These are phyloP conservation scores for Dentipellis fragilis DNA, from an alignment of 768 basidiomycete genomes.

Conservation along the genomic window DNA sequence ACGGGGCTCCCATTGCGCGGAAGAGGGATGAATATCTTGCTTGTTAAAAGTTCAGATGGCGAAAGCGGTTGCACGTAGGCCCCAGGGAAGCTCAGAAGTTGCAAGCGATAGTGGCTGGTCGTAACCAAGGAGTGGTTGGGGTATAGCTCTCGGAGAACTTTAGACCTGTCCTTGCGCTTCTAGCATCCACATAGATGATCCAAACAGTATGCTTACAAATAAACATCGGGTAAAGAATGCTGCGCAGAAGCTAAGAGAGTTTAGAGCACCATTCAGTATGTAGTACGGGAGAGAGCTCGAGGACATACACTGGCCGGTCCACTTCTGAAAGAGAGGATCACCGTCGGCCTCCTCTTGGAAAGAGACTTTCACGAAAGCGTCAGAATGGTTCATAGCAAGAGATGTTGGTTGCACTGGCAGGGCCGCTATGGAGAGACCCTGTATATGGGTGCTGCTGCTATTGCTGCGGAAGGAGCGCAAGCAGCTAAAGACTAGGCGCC, in stretches of 20 bases:
- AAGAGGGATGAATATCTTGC: slow-evolving; percentile 37
- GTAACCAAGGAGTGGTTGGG: slow-evolving; percentile 52
- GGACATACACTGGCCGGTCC: slow-evolving; percentile 39
- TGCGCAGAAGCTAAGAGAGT: slow-evolving; percentile 38
- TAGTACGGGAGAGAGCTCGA: not conserved
- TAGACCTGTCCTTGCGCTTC: slow-evolving; percentile 20
- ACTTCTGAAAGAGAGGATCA: slow-evolving; percentile 37
- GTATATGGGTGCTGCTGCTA: not conserved
- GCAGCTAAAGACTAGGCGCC: slow-evolving; percentile 1
- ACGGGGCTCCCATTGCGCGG: slow-evolving; percentile 27
- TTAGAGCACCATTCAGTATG: no score
- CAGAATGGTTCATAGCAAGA: slow-evolving; percentile 16
- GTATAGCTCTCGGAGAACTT: slow-evolving; percentile 40
- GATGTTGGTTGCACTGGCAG: not conserved
- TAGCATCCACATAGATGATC: no score
- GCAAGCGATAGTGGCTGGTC: slow-evolving; percentile 35
- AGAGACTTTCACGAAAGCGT: slow-evolving; percentile 37
- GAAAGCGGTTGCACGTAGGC: slow-evolving; percentile 34
- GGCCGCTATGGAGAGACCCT: not conserved
- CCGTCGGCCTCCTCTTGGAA: slow-evolving; percentile 22
- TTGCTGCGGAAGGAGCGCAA: not conserved
- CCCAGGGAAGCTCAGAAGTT: slow-evolving; percentile 43
- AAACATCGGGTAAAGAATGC: slow-evolving; percentile 32
- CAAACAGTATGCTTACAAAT: slow-evolving; percentile 1
- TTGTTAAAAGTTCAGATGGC: slow-evolving; percentile 40